Base-by-base conservation (phyloP, 805 yeast species). In the Nakazawaea ambrosiae region DNA sequence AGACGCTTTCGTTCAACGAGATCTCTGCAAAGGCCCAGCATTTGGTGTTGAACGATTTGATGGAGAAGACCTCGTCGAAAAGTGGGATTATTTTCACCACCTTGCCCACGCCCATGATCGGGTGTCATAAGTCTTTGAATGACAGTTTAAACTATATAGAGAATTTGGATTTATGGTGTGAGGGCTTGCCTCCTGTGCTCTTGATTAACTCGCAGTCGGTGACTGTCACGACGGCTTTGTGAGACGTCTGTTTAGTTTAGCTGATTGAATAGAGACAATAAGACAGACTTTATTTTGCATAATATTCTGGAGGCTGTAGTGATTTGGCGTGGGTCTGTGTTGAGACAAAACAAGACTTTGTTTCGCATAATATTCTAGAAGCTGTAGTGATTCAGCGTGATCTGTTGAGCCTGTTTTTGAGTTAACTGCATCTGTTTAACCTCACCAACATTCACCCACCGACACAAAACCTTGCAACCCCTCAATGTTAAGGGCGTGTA, bases 21-120 rank as follows among this genome's bases (percentile, higher is more conserved):
- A 58, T 90, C n/a, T 95, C 97, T 0, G 92, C 95, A 7, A 75
- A 77, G 47, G 92, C 94, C 0, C 98, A 90, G 56, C 95, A 89
- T 54, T 56, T 90, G 36, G 81, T 92, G 34, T 63, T 92, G 47
- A 90, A 90, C 55, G 95, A 87, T 47, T 63, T 90, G 43, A 89
- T 90, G 96, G 61, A 61, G 32, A 63, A 63, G 17, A 57, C 73
- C 19, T 86, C 96, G 0, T 59, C 63, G 5, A 61, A 65, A 17
- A 76, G 95, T 0, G 86, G 78, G 2, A 76, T 92, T 7, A 74
- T 90, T 3, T 85, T 90, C 52, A 79, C 96, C 0, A 92, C 97
- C 0, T 62, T 90, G 24, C 97, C 98, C 0, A 79, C 92, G 0
- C 97, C 97, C 0, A 67, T 78, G 2, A 63, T 82, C 17, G 95